Evolutionary conservation across 2,329 filamentous ascomycete species (phyloP).

Genomic region (Trichoderma harzianum): DNA sequence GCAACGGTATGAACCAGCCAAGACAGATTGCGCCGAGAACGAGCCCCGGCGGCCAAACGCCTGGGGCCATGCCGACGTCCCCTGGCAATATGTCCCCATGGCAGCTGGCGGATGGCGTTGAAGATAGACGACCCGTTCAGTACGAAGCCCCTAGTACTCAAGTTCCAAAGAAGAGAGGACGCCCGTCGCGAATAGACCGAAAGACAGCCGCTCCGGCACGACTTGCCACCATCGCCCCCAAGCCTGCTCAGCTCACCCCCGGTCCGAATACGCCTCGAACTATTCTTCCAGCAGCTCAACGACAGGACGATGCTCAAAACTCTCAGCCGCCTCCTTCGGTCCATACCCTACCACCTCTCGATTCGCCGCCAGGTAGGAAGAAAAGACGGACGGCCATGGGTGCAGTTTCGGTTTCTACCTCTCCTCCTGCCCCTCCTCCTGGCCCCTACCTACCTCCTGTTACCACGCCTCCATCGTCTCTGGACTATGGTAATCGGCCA

Average conservation of each 20-base stretch:
- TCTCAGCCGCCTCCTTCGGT: background rate
- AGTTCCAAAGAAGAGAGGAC: constrained; percentile 38
- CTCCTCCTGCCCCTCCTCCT: background rate
- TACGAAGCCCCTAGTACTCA: constrained; percentile 10
- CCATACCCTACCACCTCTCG: background rate
- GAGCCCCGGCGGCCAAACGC: constrained; percentile 1
- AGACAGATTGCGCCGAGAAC: constrained; percentile 5
- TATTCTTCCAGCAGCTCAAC: constrained; percentile 16
- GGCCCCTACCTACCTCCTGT: background rate
- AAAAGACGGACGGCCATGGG: background rate
- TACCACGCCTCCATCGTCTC: background rate
- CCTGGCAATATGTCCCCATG: constrained; percentile 26
- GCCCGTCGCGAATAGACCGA: constrained; percentile 45
- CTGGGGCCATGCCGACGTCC: background rate
- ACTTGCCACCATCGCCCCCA: constrained; percentile 34
- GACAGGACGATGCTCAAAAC: background rate
- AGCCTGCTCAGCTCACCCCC: constrained; percentile 22
- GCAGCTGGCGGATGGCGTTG: constrained; percentile 20
- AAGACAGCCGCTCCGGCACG: constrained; percentile 33
- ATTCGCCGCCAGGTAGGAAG: constrained; percentile 8
- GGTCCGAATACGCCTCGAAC: constrained; percentile 14
- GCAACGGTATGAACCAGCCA: constrained; percentile 4
- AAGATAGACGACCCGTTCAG: constrained; percentile 14
- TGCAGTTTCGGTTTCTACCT: background rate
- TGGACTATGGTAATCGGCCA: background rate